Evolutionary conservation across 2,329 filamentous ascomycete species (phyloP).

Genomic region (Paraconiothyrium brasiliense): DNA sequence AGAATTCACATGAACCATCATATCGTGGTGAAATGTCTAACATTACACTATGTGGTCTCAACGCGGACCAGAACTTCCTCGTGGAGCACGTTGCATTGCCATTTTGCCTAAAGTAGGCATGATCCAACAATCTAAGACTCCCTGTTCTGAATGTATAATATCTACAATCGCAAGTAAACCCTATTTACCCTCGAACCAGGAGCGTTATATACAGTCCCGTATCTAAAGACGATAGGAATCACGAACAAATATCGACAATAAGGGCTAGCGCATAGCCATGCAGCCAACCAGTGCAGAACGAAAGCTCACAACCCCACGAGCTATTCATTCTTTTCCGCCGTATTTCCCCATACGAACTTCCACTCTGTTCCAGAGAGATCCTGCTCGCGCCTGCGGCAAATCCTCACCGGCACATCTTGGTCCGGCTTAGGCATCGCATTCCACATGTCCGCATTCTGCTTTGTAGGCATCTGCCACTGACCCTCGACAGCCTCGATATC

Average conservation of each 20-base stretch:
- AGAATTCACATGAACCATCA: neutral
- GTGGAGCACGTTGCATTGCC: no score
- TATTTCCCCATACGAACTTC: conserved; percentile 33
- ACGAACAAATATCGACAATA: neutral
- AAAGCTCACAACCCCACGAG: neutral
- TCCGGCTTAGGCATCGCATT: conserved; percentile 46
- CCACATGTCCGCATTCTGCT: conserved; percentile 39
- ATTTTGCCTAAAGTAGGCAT: neutral
- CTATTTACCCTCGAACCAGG: neutral
- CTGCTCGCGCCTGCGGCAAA: conserved; percentile 19
- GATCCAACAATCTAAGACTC: neutral
- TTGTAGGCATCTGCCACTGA: conserved; percentile 34
- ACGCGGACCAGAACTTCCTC: neutral
- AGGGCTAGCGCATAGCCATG: neutral
- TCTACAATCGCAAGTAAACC: neutral
- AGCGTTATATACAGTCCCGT: neutral
- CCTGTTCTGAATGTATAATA: neutral
- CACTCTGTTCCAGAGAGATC: conserved; percentile 17
- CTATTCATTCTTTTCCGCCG: neutral
- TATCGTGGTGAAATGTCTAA: neutral
- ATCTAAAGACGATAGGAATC: neutral
- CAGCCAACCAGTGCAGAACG: neutral
- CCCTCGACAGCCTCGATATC: conserved; percentile 37
- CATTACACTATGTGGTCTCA: neutral
- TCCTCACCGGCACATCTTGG: conserved; percentile 30